Conservation (phyloP, 495 filamentous ascomycete genomes). For the Podospora pseudopauciseta region DNA sequence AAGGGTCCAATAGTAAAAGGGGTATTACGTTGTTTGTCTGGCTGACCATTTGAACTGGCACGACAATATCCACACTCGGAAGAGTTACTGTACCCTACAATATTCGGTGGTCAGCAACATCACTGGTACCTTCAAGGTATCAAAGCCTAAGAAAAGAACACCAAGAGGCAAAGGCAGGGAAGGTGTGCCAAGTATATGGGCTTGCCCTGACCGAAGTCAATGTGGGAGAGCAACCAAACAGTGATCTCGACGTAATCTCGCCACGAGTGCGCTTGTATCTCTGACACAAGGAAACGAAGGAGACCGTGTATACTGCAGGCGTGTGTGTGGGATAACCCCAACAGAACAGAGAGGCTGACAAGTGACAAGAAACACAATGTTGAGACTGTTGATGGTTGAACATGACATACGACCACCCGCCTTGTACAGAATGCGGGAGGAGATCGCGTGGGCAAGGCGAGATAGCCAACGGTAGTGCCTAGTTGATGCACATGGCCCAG, state of each 20-base stretch:
- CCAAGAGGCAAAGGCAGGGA: neutral
- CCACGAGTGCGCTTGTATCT: conserved; percentile 8
- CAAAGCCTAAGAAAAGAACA: neutral
- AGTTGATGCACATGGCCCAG: conserved; percentile 41
- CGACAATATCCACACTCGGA: conserved; percentile 54
- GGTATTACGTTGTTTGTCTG: conserved; percentile 35
- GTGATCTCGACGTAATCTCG: conserved; percentile 12
- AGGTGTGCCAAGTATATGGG: neutral
- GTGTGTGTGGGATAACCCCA: conserved; percentile 8
- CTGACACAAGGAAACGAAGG: conserved; percentile 22
- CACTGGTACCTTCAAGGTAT: neutral
- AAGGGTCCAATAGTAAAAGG: conserved; percentile 3
- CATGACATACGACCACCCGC: conserved; percentile 11
- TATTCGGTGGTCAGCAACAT: neutral
- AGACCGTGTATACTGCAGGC: neutral
- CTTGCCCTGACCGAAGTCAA: neutral
- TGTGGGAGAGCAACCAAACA: neutral
- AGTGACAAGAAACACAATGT: neutral
- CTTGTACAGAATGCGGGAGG: conserved; percentile 24
- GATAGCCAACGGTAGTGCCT: conserved; percentile 38
- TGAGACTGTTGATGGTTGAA: neutral
- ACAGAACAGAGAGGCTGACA: neutral
- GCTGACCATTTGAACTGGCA: conserved; percentile 40
- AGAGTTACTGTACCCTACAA: conserved; percentile 44
- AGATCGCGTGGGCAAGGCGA: conserved; percentile 22